Percentiles rank a stretch among this genome's conserved stretches.
These are phyloP conservation scores for Yamadazyma sp. DNA, from an alignment of 1,139 yeast genomes.

Conservation along the genomic window DNA sequence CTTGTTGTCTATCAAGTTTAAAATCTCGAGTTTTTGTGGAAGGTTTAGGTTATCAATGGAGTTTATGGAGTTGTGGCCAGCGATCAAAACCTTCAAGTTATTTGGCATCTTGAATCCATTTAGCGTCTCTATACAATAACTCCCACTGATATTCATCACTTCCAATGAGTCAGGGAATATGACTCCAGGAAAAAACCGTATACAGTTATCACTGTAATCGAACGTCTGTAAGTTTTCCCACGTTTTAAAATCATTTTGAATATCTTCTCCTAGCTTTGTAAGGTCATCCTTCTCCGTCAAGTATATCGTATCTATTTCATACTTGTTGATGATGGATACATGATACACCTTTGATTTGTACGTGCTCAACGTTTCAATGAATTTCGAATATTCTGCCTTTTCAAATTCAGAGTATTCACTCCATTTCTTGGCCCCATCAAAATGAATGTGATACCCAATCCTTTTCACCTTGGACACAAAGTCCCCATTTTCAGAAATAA, in stretches of 20 bases:
- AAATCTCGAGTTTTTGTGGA: conserved; percentile 32
- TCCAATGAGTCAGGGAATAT: conserved; percentile 40
- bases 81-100: conserved; percentile 30
- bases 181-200: conserved; percentile 42
- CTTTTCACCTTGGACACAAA: conserved; percentile 22
- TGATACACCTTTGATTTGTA: conserved; percentile 35
- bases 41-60: conserved; percentile 38
- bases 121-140: conserved; percentile 40
- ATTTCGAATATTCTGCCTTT: conserved; percentile 25
- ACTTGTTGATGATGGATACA: conserved; percentile 41
- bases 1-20: conserved; percentile 39
- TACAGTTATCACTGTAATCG: conserved; percentile 42
- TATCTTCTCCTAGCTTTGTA: conserved; percentile 36
- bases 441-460: conserved; percentile 39
- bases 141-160: conserved; percentile 43
- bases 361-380: conserved; percentile 24
- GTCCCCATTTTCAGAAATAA: conserved; percentile 20
- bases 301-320: conserved; percentile 35
- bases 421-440: conserved; percentile 35
- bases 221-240: conserved; percentile 37
- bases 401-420: conserved; percentile 27
- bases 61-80: conserved; percentile 35
- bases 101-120: conserved; percentile 44
- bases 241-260: conserved; percentile 36
- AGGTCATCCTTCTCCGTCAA: conserved; percentile 36